phyloP scores from a whole-genome alignment of 2,329 filamentous ascomycete genomes.

The Basipetospora sp. region DNA sequence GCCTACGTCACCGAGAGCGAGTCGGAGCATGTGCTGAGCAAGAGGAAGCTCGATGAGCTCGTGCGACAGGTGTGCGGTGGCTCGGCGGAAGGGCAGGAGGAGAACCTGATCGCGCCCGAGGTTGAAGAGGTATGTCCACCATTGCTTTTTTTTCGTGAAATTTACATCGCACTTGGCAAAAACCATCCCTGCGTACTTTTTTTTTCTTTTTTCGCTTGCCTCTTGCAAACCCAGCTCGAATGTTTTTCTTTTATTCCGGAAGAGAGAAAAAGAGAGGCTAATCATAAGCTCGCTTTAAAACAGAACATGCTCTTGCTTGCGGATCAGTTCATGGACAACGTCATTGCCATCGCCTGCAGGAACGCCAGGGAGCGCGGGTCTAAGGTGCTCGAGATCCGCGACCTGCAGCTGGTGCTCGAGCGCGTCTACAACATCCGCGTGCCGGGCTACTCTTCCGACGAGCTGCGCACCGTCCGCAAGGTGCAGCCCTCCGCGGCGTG shows the following conservation, averaged over 20 bases:
- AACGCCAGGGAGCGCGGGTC: conserved; percentile 86
- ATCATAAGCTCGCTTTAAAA: no score
- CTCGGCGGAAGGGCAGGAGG: conserved; percentile 54
- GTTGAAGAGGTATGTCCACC: conserved; percentile 89
- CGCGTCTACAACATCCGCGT: conserved; percentile 82
- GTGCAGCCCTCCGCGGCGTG: conserved; percentile 75
- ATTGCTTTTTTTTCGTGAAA: no score
- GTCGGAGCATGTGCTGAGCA: conserved; percentile 84
- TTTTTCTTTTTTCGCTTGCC: conserved; percentile 2
- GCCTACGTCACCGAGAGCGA: conserved; percentile 80
- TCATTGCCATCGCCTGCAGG: conserved; percentile 73
- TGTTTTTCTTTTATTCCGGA: no score
- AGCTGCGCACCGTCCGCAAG: conserved; percentile 86
- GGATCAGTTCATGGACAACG: conserved; percentile 87
- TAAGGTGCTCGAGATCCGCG: conserved; percentile 76
- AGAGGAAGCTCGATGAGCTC: conserved; percentile 92
- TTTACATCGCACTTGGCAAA: no score
- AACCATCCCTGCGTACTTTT: conserved; percentile 7
- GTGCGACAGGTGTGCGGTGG: conserved; percentile 86
- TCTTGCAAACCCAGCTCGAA: no score
- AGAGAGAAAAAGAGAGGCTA: no score
- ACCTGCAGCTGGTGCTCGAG: conserved; percentile 70
- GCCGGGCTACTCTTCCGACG: conserved; percentile 85
- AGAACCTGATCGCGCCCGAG: conserved; percentile 71
- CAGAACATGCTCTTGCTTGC: conserved; percentile 78